Evolutionary conservation across 2,329 filamentous ascomycete genomes (phyloP), one percentile per base, ranked within the genome.

Genomic region (Daldinia eschscholtzii): DNA sequence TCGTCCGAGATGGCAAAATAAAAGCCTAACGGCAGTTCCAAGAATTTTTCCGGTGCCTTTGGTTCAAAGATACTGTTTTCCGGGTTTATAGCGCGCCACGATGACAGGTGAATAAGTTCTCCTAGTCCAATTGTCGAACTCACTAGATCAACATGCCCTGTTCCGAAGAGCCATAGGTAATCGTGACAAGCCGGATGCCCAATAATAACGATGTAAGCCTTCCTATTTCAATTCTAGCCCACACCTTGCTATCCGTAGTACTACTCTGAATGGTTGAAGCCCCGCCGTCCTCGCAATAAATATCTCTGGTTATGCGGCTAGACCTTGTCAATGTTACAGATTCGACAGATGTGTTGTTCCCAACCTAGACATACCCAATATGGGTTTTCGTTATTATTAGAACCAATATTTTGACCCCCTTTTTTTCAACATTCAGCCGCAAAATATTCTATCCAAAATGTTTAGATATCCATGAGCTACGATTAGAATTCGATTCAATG

Each of bases 321-420:
- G 39, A 39, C n/a, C 30, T 60, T 61, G 28, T 26, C 10, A 55
- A 35, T 35, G 9, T 33, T 53, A 63, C 37, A 63, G 59, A 60
- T 33, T 35, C n/a, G 30, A 35, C 23, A 39, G 58, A 30, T 56
- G 41, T 53, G 20, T 41, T 53, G 63, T 53, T 44, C 41, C 46
- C 58, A 42, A 23, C 57, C 37, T 48, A 50, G 23, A 26, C 12
- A 61, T 60, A 23, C 23, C 64, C 55, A 67, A 35, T 53, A 39
- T 63, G 13, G 12, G 26, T n/a, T 56, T 28, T 26, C 39, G 42
- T 58, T 70, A 64, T 65, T 56, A 56, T 60, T 67, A 67, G 68
- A 62, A 67, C 35, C 30, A 6, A 48, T 37, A 66, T 37, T 33
- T 33, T 53, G 55, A 39, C 35, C 56, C 30, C 41, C 59, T 23